Evolutionary conservation across 2,329 filamentous ascomycete species (phyloP).

Genomic region (Neurospora crassa): DNA sequence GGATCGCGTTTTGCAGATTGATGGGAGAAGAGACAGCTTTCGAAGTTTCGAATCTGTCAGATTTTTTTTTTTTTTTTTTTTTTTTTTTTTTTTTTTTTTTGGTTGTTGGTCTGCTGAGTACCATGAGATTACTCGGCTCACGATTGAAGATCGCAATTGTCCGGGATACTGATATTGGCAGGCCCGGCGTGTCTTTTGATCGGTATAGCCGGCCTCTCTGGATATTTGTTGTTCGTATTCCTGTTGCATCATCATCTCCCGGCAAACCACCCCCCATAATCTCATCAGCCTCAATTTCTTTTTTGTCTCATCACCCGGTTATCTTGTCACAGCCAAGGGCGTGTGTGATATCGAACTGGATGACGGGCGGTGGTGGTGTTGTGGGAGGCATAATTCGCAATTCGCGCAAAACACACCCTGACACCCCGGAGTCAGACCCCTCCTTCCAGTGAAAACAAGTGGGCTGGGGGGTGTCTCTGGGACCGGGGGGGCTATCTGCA

Average conservation of each 20-base stretch:
- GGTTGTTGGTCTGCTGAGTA: not conserved
- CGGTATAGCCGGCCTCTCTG: not conserved
- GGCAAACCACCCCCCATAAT: not conserved
- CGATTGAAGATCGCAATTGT: not conserved
- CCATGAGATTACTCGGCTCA: not conserved
- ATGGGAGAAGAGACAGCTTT: not conserved
- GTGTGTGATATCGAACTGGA: not conserved
- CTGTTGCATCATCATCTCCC: not conserved
- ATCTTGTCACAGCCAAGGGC: not conserved
- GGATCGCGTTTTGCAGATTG: not conserved
- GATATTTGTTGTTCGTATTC: not conserved
- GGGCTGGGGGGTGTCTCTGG: constrained; percentile 10
- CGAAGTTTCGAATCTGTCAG: not conserved
- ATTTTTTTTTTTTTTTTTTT: not conserved
- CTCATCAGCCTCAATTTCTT: not conserved
- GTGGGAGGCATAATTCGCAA: not conserved
- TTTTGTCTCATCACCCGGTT: not conserved
- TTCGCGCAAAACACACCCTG: not conserved
- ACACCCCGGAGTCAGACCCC: not conserved
- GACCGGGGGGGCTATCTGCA: constrained; percentile 20
- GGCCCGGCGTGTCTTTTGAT: not conserved
- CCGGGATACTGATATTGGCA: not conserved
- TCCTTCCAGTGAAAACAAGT: constrained; percentile 4
- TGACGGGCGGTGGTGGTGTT: not conserved
- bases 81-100: not conserved